These are phyloP conservation scores for Xylaria digitata DNA, from an alignment of 2,329 filamentous ascomycete species.

Conservation along the genomic window DNA sequence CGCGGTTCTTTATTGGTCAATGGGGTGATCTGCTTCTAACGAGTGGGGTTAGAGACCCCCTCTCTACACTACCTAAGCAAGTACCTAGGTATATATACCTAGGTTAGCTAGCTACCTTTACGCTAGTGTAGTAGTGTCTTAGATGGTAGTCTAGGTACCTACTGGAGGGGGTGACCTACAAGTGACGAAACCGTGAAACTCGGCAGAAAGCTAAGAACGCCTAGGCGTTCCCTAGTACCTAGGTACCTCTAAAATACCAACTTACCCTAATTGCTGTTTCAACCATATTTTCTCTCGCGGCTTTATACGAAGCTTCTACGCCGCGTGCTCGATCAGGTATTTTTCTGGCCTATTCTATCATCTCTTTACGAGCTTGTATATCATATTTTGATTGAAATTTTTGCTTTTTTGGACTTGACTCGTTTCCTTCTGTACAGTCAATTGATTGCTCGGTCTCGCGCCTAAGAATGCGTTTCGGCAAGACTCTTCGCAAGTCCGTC, in stretches of 20 bases:
- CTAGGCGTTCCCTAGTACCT: neutral
- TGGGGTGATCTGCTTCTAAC: neutral
- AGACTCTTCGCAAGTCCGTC: constrained; percentile 81
- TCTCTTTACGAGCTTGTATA: neutral
- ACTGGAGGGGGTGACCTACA: too few species aligned
- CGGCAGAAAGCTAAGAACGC: constrained; percentile 6
- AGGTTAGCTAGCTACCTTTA: too few species aligned
- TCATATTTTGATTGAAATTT: neutral
- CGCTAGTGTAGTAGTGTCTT: too few species aligned
- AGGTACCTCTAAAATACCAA: too few species aligned
- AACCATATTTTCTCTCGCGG: neutral
- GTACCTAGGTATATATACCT: too few species aligned
- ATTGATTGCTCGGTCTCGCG: constrained; percentile 15
- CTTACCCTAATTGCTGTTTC: neutral
- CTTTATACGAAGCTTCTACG: neutral
- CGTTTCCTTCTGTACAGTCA: neutral
- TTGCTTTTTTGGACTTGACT: neutral
- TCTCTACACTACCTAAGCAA: neutral
- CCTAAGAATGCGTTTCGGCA: constrained; percentile 85
- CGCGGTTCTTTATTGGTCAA: constrained; percentile 32
- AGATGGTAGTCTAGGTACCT: too few species aligned
- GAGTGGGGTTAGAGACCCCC: neutral
- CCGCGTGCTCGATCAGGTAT: neutral
- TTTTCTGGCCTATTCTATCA: neutral
- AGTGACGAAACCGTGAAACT: constrained; percentile 26